Base-by-base conservation (phyloP, 306 rosid species). In the Vigna reflexopilosa region DNA sequence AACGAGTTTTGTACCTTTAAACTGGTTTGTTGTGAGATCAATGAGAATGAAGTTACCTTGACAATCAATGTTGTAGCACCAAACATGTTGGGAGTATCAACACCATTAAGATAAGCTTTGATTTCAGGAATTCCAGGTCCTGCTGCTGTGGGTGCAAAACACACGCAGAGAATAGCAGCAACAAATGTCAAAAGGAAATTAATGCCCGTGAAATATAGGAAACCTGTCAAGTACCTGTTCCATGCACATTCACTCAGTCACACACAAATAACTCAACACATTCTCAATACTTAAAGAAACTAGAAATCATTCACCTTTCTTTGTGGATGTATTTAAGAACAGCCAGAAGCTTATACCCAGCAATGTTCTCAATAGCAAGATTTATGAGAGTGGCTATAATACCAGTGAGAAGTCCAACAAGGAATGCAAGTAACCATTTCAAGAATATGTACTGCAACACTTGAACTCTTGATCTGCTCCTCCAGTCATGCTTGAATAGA, bases 91-190 rank as follows among this genome's bases (percentile, higher is more conserved):
- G 83, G 83, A 32, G 83, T 79, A 40, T 79, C 83, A 40, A 79
- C 78, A 28, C 83, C 83, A 79, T 79, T 79, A 40, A 79, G 83
- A 79, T 79, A 79, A 79, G 83, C 83, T 79, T 79, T 79, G 73
- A 79, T 79, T 66, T 79, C 83, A 50, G 83, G 83, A 51, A 79
- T 79, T 63, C 83, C 83, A 63, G 83, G 83, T 36, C 83, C 83
- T 71, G 83, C 83, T 79, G 83, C 83, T 26, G 83, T 79, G 49
- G 83, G 83, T 72, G 83, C 83, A 79, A 79, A 72, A 79, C 83
- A 79, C 78, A 79, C 83, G 54, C 83, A 79, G 9, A 79, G 73
- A 62, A 79, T 34, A 51, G 83, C 67, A n/a, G 83, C 83, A 79
- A 72, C 58, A 38, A 72, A 79, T 52, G 83, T 79, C 58, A 79